Percentiles rank a stretch among this genome's conserved stretches.
Evolutionary conservation across 768 basidiomycete genomes (phyloP).

Genomic region (Mycena alexandri): DNA sequence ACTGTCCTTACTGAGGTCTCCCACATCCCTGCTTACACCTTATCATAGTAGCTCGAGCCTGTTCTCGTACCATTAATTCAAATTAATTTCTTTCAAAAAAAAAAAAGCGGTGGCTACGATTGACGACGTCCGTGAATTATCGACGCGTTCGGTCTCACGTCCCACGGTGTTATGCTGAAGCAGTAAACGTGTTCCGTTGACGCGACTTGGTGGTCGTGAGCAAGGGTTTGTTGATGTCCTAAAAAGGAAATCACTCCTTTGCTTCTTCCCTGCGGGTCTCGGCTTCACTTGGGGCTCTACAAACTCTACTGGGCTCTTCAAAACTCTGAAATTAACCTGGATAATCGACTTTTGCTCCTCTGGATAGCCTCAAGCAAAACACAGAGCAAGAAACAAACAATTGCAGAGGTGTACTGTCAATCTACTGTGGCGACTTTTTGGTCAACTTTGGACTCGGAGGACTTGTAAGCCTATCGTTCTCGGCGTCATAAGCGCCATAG

Average conservation of each 20-base stretch:
- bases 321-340: too few relatives aligned
- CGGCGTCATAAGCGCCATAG: too few relatives aligned
- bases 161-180: conserved; percentile 17
- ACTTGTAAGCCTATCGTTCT: too few relatives aligned
- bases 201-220: conserved; percentile 3
- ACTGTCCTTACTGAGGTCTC: conserved; percentile 5
- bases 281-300: too few relatives aligned
- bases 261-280: too few relatives aligned
- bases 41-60: conserved; percentile 6
- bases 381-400: too few relatives aligned
- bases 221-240: conserved; percentile 22
- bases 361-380: too few relatives aligned
- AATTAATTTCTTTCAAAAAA: conserved; percentile 19
- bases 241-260: conserved; percentile 2
- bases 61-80: conserved; percentile 19
- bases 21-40: neutral
- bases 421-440: too few relatives aligned
- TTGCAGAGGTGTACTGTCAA: too few relatives aligned
- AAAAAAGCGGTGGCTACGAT: neutral
- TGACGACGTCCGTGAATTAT: conserved; percentile 21
- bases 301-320: neutral
- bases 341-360: too few relatives aligned
- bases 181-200: neutral
- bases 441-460: too few relatives aligned
- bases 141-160: conserved; percentile 25